These are phyloP conservation scores for Saccharomyces hybrid DNA, from an alignment of 1,139 yeast species.

Conservation along the genomic window DNA sequence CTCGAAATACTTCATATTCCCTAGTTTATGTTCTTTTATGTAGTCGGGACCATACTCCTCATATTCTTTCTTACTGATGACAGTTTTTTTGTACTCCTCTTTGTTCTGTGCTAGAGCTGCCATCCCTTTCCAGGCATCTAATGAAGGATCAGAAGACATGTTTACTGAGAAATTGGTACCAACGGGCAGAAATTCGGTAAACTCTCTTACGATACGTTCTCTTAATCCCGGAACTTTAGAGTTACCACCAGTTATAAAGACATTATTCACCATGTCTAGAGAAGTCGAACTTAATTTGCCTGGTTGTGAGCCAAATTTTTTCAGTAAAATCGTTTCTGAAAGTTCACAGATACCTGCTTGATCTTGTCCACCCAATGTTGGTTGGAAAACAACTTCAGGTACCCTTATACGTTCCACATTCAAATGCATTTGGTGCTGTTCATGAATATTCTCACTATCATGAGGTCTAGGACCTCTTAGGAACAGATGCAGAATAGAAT, in stretches of 20 bases:
- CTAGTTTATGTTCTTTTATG: constrained; percentile 77
- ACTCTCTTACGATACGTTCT: constrained; percentile 58
- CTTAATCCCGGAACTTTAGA: constrained; percentile 58
- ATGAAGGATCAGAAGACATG: constrained; percentile 55
- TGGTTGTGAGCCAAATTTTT: constrained; percentile 54
- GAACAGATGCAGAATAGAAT: constrained; percentile 71
- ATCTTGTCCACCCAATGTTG: constrained; percentile 91
- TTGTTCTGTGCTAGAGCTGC: constrained; percentile 58
- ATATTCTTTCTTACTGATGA: constrained; percentile 63
- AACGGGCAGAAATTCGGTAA: constrained; percentile 62
- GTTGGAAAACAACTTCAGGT: constrained; percentile 88
- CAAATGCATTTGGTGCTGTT: constrained; percentile 80
- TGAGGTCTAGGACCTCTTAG: constrained; percentile 80
- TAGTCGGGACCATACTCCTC: constrained; percentile 87
- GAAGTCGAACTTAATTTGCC: constrained; percentile 29
- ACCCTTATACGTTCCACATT: constrained; percentile 87
- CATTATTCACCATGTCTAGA: constrained; percentile 43
- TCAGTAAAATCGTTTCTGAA: constrained; percentile 56
- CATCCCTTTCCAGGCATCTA: constrained; percentile 95
- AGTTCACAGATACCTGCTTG: constrained; percentile 87
- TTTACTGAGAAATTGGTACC: constrained; percentile 57
- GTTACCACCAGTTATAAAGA: constrained; percentile 84
- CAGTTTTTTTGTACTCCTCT: constrained; percentile 41
- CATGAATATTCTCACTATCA: constrained; percentile 55
- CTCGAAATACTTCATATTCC: constrained; percentile 40